A percentile compares a stretch with the other conserved stretches of the same genome.
These are phyloP conservation scores for Pseudogymnoascus sp. DNA, from an alignment of 2,329 filamentous ascomycete genomes.

Conservation along the genomic window DNA sequence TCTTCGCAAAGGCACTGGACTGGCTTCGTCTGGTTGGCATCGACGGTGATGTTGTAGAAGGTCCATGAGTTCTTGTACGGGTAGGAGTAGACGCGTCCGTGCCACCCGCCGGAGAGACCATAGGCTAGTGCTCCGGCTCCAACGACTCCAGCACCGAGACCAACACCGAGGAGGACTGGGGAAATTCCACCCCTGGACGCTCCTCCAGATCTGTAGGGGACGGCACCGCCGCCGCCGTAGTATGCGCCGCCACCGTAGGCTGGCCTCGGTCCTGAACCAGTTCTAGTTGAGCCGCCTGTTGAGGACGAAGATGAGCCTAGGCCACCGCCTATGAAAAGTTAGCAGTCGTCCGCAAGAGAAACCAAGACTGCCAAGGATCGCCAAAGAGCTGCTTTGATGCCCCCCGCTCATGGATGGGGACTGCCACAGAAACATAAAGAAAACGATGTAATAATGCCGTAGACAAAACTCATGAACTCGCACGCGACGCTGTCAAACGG, in stretches of 20 bases:
- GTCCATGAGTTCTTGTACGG: constrained; percentile 49
- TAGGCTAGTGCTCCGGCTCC: constrained; percentile 8
- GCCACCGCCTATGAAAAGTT: background rate
- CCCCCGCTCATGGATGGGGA: background rate
- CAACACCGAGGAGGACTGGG: constrained; percentile 43
- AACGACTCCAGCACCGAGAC: constrained; percentile 36
- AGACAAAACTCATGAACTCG: background rate
- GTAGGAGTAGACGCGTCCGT: constrained; percentile 54
- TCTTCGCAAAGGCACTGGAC: constrained; percentile 54
- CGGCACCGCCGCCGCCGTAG: constrained; percentile 57
- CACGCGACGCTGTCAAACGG: constrained; percentile 5
- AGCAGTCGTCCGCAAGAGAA: background rate
- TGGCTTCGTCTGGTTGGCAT: constrained; percentile 48
- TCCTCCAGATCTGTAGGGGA: constrained; percentile 52
- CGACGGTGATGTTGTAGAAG: constrained; percentile 38
- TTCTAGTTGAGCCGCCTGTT: constrained; percentile 43
- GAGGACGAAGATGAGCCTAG: constrained; percentile 24
- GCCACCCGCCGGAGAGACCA: constrained; percentile 47
- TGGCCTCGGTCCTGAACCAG: constrained; percentile 50
- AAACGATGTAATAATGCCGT: background rate
- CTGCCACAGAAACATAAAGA: background rate
- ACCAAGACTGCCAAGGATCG: background rate
- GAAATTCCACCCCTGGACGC: constrained; percentile 42
- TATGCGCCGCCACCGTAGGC: constrained; percentile 53
- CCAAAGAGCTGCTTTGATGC: background rate